phyloP scores from a whole-genome alignment of 2,329 filamentous ascomycete species.

The Stachybotrys elegans region DNA sequence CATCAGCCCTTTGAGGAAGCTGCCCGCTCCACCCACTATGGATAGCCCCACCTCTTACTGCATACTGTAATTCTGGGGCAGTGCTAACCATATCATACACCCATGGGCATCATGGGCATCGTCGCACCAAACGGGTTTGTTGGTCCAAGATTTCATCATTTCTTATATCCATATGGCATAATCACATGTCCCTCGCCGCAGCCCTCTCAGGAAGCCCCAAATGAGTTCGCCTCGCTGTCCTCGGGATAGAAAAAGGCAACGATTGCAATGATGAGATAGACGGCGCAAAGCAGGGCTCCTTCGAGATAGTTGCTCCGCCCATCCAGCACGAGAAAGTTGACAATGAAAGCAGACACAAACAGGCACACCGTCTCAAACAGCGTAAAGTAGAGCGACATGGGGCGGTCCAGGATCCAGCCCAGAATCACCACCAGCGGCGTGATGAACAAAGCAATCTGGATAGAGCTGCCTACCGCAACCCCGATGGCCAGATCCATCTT shows the following conservation, averaged over 20 bases:
- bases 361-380: conserved; percentile 84
- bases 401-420: conserved; percentile 62
- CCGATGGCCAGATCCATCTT: conserved; percentile 73
- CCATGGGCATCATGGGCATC: too few relatives aligned
- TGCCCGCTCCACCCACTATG: too few relatives aligned
- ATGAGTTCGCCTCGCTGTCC: conserved; percentile 38
- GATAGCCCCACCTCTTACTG: too few relatives aligned
- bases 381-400: conserved; percentile 81
- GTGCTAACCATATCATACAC: too few relatives aligned
- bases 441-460: conserved; percentile 68
- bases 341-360: conserved; percentile 78
- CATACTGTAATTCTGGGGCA: too few relatives aligned
- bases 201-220: too few relatives aligned
- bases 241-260: conserved; percentile 64
- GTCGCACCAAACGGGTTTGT: too few relatives aligned
- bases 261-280: conserved; percentile 63
- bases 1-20: too few relatives aligned
- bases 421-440: conserved; percentile 66
- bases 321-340: conserved; percentile 83
- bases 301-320: conserved; percentile 85
- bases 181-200: too few relatives aligned
- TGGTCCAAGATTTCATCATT: too few relatives aligned
- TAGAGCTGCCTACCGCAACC: conserved; percentile 65
- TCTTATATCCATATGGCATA: too few relatives aligned
- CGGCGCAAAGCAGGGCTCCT: conserved; percentile 62